Base-by-base conservation (phyloP, 768 basidiomycete species). In the Leucosporidium yakuticum region DNA sequence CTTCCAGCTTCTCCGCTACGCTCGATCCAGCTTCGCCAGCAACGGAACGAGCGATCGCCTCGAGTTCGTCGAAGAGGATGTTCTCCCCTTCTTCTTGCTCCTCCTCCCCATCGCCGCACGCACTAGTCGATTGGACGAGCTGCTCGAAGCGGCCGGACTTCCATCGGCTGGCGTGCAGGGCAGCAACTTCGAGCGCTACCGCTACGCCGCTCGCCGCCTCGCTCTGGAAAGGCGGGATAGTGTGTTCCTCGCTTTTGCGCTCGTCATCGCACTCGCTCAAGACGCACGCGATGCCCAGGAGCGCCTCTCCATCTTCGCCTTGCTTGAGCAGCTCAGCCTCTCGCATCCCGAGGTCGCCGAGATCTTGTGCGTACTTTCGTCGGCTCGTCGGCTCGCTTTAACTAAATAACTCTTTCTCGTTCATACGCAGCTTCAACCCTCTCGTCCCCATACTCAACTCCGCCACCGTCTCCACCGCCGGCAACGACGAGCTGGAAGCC, bases 281-380 rank as follows among this genome's bases (percentile, higher is more conserved):
- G 87, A 85, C 11, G 86, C 89, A 1, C 87, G 90, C 74, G 86
- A 87, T 4, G 89, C 91, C 69, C 81, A 83, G 2, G 93, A 96
- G 79, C 87, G 87, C 3, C 85, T 90, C 76, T 87, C 93, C 50
- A 78, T 94, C 55, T 93, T 88, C 77, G 82, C 83, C 57, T 77
- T 95, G 39, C 81, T 96, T 36, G 84, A 88, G 36, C 87, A 91
- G 2, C 19, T 55, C 53, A n/a, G 51, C 7, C 29, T 19, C 49
- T 0, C 6, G 27, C 32, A 32, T 32, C 60, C 60, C 17, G 48
- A 50, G 21, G 60, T 34, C 20, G 60, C 60, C 48, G 27, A 23
- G 2, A 23, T 11, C 60, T 29, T 34, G 60, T 61, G 21, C n/a
- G 60, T 31, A 17, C 12, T 5, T 44, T 4, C 14, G 2, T 7